phyloP scores from a whole-genome alignment of 2,329 filamentous ascomycete species.

The Ceratocystis alfenasii region DNA sequence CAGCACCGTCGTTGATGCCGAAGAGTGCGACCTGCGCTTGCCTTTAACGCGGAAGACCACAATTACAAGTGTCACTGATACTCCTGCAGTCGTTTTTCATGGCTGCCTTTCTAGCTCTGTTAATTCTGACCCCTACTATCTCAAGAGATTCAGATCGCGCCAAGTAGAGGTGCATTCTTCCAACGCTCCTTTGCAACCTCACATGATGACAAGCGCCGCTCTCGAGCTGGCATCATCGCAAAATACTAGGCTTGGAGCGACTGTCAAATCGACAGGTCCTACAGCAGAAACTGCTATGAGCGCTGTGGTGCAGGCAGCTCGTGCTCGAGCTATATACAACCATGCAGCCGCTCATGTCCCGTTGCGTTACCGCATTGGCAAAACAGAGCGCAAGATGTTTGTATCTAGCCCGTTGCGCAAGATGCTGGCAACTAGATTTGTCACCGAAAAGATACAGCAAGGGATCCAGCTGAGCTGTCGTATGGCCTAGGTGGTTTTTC shows the following conservation, averaged over 20 bases:
- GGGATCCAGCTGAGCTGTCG: slow-evolving; percentile 1
- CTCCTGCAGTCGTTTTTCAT: not conserved
- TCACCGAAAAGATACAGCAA: slow-evolving; percentile 4
- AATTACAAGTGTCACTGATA: slow-evolving; percentile 5
- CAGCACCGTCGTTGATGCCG: not conserved
- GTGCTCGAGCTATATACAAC: not conserved
- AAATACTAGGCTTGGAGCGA: not conserved
- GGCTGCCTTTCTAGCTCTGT: not conserved
- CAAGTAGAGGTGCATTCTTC: too few species aligned
- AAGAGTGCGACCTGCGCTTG: not conserved
- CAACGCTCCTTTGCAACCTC: too few species aligned
- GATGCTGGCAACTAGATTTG: slow-evolving; percentile 4
- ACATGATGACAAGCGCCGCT: not conserved
- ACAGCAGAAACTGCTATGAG: slow-evolving; percentile 1
- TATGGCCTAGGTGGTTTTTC: not conserved
- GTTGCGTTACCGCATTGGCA: not conserved
- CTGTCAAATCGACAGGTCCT: not conserved
- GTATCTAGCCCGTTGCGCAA: slow-evolving; percentile 5
- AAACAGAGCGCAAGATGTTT: slow-evolving; percentile 4
- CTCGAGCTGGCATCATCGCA: not conserved
- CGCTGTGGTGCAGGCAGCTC: not conserved
- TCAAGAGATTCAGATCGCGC: not conserved
- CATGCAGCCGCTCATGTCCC: not conserved
- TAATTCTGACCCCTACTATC: not conserved
- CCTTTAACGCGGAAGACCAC: not conserved